phyloP scores from a whole-genome alignment of 257 asterid genomes.

The Ehretia macrophylla region DNA sequence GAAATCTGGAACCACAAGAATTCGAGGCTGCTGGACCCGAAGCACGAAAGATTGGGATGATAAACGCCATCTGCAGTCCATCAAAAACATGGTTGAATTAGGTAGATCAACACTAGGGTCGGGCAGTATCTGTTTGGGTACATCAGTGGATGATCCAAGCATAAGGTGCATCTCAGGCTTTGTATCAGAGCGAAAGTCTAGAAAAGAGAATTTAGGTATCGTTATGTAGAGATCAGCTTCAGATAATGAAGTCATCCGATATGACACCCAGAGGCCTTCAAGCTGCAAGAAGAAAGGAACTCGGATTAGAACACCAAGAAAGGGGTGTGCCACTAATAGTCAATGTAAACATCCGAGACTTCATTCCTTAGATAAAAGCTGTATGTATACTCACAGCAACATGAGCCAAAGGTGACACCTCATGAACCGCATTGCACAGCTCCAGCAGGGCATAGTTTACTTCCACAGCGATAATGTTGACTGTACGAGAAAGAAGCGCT shows the following conservation, averaged over 20 bases:
- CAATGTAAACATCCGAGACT: constrained; percentile 1
- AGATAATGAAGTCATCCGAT: constrained; percentile 92
- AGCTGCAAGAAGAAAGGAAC: constrained; percentile 53
- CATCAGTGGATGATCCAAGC: constrained; percentile 94
- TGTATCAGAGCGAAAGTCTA: constrained; percentile 86
- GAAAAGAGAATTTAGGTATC: constrained; percentile 77
- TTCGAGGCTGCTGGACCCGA: constrained; percentile 94
- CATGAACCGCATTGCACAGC: constrained; percentile 75
- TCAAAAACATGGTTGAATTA: constrained; percentile 87
- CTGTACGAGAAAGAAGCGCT: constrained; percentile 90
- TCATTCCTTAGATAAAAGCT: background rate
- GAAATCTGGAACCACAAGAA: constrained; percentile 93
- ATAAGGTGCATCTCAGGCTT: constrained; percentile 96
- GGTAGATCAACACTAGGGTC: constrained; percentile 51
- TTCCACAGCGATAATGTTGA: constrained; percentile 73
- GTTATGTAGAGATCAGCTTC: constrained; percentile 91
- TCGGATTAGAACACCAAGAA: too few relatives aligned
- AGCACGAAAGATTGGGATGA: constrained; percentile 87
- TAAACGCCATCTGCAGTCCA: constrained; percentile 97
- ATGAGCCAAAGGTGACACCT: constrained; percentile 87
- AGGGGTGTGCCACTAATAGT: too few relatives aligned
- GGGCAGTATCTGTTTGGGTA: constrained; percentile 55
- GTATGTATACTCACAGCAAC: constrained; percentile 65
- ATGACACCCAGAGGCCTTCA: constrained; percentile 97
- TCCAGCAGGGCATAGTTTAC: constrained; percentile 75